Base-by-base conservation (phyloP, 2,329 filamentous ascomycete genomes). In the Aspergillus udagawae region DNA sequence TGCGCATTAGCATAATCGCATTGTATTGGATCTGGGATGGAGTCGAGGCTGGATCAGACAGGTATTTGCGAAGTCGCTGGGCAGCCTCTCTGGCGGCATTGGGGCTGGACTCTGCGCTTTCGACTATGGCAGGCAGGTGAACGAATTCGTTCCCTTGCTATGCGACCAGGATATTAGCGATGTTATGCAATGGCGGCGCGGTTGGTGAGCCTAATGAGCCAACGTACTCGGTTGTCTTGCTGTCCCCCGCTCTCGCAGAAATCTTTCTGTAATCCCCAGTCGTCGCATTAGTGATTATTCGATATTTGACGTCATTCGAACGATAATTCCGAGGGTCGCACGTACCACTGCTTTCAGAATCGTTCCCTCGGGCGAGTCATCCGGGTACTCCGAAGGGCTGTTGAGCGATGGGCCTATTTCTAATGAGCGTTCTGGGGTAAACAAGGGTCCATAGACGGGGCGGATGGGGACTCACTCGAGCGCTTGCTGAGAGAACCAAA, bases 1-100 rank as follows among this genome's bases (percentile, higher is more conserved):
- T 99, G 60, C 93, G 88, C 65, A 95, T 82, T 55, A 99, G 83
- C 94, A 97, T 97, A 68, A 97, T 86, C 61, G 91, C 89, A 77
- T 97, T 97, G 82, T 97, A 97, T 75, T 97, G 93, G 65, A 87
- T 86, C 66, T 89, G 86, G 9, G 90, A 85, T 48, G 80, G 76
- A 35, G 71, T 71, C 63, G 76, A 80, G 75, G 90, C 86, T 49
- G 92, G 89, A 63, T 86, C 88, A 65, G 85, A 82, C 58, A 99
- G 80, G 72, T 88, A 93, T 73, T 91, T 92, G 71, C 91, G 89
- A 70, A 97, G 91, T 63, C 89, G 81, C 63, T 84, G 80, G 51
- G 92, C 91, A 65, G 90, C 91, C 67, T 92, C 89, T 62, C 87
- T 86, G 25, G 93, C 92, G 5, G 94, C 94, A 49, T 81, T 79